Evolutionary conservation across 495 filamentous ascomycete species (phyloP).

Genomic region (Xylaria bambusicola): DNA sequence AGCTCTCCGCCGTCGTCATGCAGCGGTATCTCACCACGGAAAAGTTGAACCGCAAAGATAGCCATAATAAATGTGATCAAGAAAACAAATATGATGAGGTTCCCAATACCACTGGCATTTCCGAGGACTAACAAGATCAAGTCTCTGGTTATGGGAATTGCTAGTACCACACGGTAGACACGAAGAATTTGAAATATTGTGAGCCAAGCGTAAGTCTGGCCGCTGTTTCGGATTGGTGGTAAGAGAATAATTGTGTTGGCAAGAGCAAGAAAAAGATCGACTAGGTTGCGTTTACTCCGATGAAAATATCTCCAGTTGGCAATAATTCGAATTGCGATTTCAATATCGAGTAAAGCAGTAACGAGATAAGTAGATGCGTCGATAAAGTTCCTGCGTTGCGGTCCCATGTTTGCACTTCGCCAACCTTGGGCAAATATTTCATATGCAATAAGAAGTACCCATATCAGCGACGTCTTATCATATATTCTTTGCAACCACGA

Average conservation of each 20-base stretch:
- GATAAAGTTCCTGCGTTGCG: conserved; percentile 49
- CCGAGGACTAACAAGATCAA: conserved; percentile 87
- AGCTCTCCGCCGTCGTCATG: conserved; percentile 56
- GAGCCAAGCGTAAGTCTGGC: conserved; percentile 81
- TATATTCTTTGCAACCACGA: conserved; percentile 69
- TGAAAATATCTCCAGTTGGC: conserved; percentile 81
- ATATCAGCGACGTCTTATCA: conserved; percentile 71
- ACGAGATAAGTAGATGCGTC: conserved; percentile 72
- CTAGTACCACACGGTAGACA: conserved; percentile 88
- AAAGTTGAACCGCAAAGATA: conserved; percentile 91
- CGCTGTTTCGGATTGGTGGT: conserved; percentile 74
- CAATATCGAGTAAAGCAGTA: conserved; percentile 74
- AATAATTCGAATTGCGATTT: conserved; percentile 79
- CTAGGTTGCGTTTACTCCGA: conserved; percentile 67
- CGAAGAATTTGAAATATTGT: conserved; percentile 92
- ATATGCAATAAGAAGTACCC: conserved; percentile 77
- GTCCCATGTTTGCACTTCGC: conserved; percentile 72
- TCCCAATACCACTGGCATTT: conserved; percentile 88
- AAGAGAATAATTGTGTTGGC: conserved; percentile 85
- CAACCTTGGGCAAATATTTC: conserved; percentile 74
- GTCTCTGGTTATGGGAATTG: conserved; percentile 79
- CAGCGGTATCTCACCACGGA: conserved; percentile 77
- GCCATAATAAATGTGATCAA: conserved; percentile 91
- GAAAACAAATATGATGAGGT: conserved; percentile 94
- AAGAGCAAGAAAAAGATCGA: conserved; percentile 77